phyloP scores from a whole-genome alignment of 139 green algal genomes.

The Chlamydomonas sp. region DNA sequence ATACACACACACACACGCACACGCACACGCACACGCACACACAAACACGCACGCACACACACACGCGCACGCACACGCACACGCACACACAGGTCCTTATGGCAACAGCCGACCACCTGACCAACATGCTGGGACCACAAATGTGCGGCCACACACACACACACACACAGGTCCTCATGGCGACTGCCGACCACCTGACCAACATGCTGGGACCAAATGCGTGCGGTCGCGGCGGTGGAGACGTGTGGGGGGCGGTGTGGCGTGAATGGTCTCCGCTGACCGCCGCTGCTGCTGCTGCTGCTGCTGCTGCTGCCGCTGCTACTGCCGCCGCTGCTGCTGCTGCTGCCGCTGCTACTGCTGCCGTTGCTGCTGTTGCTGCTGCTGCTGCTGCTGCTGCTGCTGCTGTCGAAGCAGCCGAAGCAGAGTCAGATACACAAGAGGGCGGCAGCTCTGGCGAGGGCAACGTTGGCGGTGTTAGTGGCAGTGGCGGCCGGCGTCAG shows the following conservation, averaged over 20 bases:
- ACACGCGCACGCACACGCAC: not conserved
- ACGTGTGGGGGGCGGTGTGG: no score
- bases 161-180: not conserved
- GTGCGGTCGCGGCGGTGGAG: no score
- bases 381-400: not conserved
- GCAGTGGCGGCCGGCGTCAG: not conserved
- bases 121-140: not conserved
- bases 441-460: not conserved
- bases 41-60: no score
- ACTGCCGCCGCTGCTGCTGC: not conserved
- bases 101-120: not conserved
- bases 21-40: no score
- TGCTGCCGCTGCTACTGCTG: conserved; percentile 4
- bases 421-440: not conserved
- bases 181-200: not conserved
- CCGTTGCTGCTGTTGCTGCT: not conserved
- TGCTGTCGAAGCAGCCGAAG: no score
- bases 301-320: not conserved
- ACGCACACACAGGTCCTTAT: not conserved
- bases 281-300: not conserved
- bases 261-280: no score
- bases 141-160: no score
- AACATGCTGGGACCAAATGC: not conserved
- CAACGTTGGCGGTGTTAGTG: not conserved
- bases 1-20: no score